These are phyloP conservation scores for Camillea tinctor DNA, from an alignment of 2,329 filamentous ascomycete genomes.

Conservation along the genomic window DNA sequence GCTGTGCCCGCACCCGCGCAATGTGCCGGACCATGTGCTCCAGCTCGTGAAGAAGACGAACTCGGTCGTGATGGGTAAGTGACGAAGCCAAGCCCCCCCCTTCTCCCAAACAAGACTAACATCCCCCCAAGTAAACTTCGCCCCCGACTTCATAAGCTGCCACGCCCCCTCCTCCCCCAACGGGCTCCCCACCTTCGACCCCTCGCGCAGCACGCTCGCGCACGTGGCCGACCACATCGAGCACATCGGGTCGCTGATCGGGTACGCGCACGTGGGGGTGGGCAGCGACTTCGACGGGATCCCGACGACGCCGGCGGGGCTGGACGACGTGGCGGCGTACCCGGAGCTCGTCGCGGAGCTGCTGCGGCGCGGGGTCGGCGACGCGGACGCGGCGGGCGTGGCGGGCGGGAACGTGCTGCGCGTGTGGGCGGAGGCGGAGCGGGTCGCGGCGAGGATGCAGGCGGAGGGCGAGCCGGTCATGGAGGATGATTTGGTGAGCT, in stretches of 20 bases:
- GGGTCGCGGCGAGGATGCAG: slow-evolving; percentile 66
- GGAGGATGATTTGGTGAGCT: slow-evolving; percentile 49
- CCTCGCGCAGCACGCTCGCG: slow-evolving; percentile 67
- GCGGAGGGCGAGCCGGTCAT: slow-evolving; percentile 49
- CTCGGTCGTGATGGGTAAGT: slow-evolving; percentile 70
- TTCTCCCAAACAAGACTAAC: background rate
- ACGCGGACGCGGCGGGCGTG: slow-evolving; percentile 71
- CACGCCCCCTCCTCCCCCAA: slow-evolving; percentile 54
- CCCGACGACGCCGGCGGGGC: slow-evolving; percentile 60
- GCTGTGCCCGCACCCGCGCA: slow-evolving; percentile 84
- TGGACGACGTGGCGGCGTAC: slow-evolving; percentile 84
- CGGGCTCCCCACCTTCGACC: slow-evolving; percentile 67
- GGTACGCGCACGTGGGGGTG: slow-evolving; percentile 83
- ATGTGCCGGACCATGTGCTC: slow-evolving; percentile 83
- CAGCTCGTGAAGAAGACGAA: slow-evolving; percentile 70
- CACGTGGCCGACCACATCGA: slow-evolving; percentile 80
- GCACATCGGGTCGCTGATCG: slow-evolving; percentile 79
- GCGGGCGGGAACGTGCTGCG: slow-evolving; percentile 78
- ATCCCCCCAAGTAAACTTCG: slow-evolving; percentile 65
- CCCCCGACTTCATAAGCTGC: slow-evolving; percentile 80
- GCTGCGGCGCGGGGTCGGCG: slow-evolving; percentile 69
- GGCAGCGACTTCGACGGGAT: slow-evolving; percentile 91
- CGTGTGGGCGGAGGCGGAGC: slow-evolving; percentile 80
- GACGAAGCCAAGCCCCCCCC: background rate
- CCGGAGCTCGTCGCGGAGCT: slow-evolving; percentile 76